Conservation (phyloP, 306 rosid genomes). For the Begonia fuchsioides region DNA sequence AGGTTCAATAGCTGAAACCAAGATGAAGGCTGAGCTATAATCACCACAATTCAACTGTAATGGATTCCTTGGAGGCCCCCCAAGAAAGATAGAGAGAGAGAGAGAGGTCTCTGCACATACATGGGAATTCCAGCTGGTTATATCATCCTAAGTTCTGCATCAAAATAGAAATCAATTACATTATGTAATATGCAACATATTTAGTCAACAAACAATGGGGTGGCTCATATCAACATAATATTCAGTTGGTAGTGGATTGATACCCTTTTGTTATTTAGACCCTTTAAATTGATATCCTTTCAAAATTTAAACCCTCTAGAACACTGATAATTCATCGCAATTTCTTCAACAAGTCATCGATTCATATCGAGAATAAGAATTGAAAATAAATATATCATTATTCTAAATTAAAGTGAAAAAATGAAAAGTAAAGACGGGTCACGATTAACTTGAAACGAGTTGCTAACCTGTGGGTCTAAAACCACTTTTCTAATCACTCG, state of each 20-base stretch:
- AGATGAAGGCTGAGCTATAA: conserved; percentile 37
- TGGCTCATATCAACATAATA: no score
- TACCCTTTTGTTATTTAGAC: no score
- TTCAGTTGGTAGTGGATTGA: no score
- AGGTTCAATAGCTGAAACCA: conserved; percentile 25
- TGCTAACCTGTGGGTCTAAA: conserved; percentile 35
- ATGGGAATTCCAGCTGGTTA: conserved; percentile 19
- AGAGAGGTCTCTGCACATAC: conserved; percentile 28
- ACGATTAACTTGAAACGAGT: conserved; percentile 40
- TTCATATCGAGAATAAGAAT: no score
- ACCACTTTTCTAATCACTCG: no score
- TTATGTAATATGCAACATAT: conserved; percentile 5
- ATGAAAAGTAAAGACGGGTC: conserved; percentile 12
- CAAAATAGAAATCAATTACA: conserved; percentile 14
- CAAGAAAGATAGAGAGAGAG: no score
- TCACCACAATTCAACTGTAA: conserved; percentile 5
- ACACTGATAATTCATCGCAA: no score
- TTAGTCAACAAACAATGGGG: conserved; percentile 6
- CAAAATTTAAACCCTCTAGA: no score
- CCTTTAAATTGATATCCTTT: no score
- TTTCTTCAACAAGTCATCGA: no score
- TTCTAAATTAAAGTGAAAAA: no score
- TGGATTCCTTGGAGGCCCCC: conserved; percentile 20
- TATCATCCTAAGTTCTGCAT: conserved; percentile 7
- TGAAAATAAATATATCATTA: no score